These are phyloP conservation scores for Monosporascus ibericus DNA, from an alignment of 2,329 filamentous ascomycete species.

Conservation along the genomic window DNA sequence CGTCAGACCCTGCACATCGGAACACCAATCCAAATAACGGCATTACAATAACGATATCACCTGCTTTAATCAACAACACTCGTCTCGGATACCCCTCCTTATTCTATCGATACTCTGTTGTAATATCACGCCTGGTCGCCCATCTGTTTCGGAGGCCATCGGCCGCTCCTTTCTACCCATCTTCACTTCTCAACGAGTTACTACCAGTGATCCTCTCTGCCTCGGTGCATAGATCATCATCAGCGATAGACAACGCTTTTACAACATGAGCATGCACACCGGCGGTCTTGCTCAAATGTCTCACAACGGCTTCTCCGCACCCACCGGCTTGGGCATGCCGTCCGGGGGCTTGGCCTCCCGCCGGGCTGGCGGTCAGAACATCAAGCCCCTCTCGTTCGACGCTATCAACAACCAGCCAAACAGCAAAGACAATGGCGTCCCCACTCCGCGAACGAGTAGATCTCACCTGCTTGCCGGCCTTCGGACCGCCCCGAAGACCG, in stretches of 20 bases:
- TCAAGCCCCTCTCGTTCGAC: slow-evolving; percentile 84
- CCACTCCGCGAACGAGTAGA: slow-evolving; percentile 87
- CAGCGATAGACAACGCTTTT: slow-evolving; percentile 12
- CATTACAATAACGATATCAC: slow-evolving; percentile 10
- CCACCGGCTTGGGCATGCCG: slow-evolving; percentile 68
- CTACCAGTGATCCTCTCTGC: slow-evolving; percentile 1
- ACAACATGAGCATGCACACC: slow-evolving; percentile 66
- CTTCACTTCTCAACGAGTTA: slow-evolving; percentile 23
- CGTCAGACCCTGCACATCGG: neutral
- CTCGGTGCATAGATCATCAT: slow-evolving; percentile 11
- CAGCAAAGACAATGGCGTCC: slow-evolving; percentile 59
- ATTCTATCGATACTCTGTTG: slow-evolving; percentile 21
- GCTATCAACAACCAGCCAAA: slow-evolving; percentile 63
- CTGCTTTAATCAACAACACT: slow-evolving; percentile 16
- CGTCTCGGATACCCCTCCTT: slow-evolving; percentile 8
- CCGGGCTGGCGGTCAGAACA: slow-evolving; percentile 74
- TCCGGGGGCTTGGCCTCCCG: slow-evolving; percentile 75
- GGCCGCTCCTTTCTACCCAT: slow-evolving; percentile 21
- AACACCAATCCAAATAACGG: too few species aligned
- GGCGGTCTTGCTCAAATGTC: slow-evolving; percentile 99
- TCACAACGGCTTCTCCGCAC: slow-evolving; percentile 71
- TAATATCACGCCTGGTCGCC: slow-evolving; percentile 25
- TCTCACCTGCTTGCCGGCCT: slow-evolving; percentile 91
- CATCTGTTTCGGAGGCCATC: slow-evolving; percentile 19
- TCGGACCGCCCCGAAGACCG: slow-evolving; percentile 86